Evolutionary conservation across 345 rosid genomes (phyloP), one percentile per base, ranked within the genome.

Genomic region (Citrus glauca): DNA sequence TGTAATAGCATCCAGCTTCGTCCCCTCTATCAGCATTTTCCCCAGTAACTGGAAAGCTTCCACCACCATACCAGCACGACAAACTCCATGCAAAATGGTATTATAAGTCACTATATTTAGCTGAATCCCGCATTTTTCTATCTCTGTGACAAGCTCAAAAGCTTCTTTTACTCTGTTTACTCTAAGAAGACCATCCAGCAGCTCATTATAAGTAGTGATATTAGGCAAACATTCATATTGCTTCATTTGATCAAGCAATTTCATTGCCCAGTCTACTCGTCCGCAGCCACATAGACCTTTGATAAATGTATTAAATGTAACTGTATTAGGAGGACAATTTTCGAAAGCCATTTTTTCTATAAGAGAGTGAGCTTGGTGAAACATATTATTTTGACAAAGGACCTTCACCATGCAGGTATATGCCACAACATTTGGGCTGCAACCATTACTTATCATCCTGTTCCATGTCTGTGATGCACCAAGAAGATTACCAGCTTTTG

Each of bases 321-420:
- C 69, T 37, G 80, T 83, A 72, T 85, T 89, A 71, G 97, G 98
- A 83, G 88, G 81, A 78, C 93, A 92, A 66, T 85, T 87, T 50
- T 88, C 86, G 67, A 73, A 71, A 9, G 62, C 61, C 98, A 92
- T 95, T 38, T 84, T 88, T 63, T 90, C 86, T 62, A 92, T 81
- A 40, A 93, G 91, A 84, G 78, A 83, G 56, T 82, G 85, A 80
- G 93, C 98, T 83, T 88, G 87, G 82, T 81, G 78, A 69, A 91
- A 92, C 91, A 92, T 80, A 42, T 71, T 83, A 76, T 86, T 90
- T 75, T 81, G 79, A 76, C 98, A 95, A 74, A 93, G 92, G 60
- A 84, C 89, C 77, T 88, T 85, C 64, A 95, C 90, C 98, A 95
- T 93, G 85, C 91, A 86, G 30, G 97, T 93, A 80, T 93, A 93